Percentiles rank a stretch among this genome's conserved stretches.
These are phyloP conservation scores for Trichothecium sympodiale DNA, from an alignment of 2,329 filamentous ascomycete genomes.

Conservation along the genomic window DNA sequence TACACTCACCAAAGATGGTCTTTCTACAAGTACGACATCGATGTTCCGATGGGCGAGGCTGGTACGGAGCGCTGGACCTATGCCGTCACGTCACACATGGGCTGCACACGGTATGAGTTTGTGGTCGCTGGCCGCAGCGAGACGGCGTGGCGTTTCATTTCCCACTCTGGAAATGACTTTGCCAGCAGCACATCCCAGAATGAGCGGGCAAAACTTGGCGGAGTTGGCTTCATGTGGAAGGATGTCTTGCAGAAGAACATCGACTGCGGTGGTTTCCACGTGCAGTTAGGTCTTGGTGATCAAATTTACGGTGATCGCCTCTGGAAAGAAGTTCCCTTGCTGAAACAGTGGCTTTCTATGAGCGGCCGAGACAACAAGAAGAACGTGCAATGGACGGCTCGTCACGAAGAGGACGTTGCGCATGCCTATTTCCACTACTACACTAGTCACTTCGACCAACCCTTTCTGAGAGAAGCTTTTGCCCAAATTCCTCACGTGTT, in stretches of 20 bases:
- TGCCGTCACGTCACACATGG: constrained; percentile 90
- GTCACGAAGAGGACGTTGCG: constrained; percentile 88
- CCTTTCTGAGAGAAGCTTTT: constrained; percentile 86
- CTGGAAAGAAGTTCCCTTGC: constrained; percentile 88
- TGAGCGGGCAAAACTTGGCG: constrained; percentile 76
- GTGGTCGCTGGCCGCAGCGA: constrained; percentile 84
- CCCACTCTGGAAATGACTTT: constrained; percentile 95
- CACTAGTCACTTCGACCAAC: constrained; percentile 95
- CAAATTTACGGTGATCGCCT: constrained; percentile 93
- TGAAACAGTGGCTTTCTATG: constrained; percentile 92
- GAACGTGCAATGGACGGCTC: constrained; percentile 82
- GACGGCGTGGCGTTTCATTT: constrained; percentile 89
- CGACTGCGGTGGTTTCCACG: constrained; percentile 91
- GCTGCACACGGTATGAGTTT: constrained; percentile 97
- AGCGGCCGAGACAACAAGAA: constrained; percentile 89
- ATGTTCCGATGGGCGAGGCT: constrained; percentile 78
- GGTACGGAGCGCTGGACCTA: constrained; percentile 89
- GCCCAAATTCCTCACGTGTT: constrained; percentile 92
- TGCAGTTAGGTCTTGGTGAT: constrained; percentile 81
- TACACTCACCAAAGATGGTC: constrained; percentile 87
- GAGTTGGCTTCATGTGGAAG: constrained; percentile 96
- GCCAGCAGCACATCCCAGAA: constrained; percentile 76
- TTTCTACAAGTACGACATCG: constrained; percentile 90
- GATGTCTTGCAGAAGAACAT: constrained; percentile 96
- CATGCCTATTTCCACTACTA: constrained; percentile 99